A percentile compares a stretch with the other conserved stretches of the same genome.
Evolutionary conservation across 495 filamentous ascomycete genomes (phyloP).

Genomic region (Aspergillus sclerotiicarbonarius): DNA sequence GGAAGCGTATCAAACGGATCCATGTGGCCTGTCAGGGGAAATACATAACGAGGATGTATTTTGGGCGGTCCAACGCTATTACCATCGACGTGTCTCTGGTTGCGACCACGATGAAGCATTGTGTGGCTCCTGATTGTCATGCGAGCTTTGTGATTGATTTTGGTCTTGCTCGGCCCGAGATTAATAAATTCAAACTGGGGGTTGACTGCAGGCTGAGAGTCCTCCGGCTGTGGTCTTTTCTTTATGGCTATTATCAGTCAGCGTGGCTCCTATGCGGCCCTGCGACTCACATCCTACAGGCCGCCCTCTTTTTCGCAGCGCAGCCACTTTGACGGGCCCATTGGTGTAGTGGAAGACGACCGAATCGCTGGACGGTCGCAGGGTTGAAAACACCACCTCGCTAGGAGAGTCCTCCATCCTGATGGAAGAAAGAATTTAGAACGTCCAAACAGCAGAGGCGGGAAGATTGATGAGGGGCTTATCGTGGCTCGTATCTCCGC

Average conservation of each 20-base stretch:
- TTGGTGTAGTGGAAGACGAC: neutral
- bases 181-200: neutral
- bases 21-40: neutral
- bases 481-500: neutral
- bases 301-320: neutral
- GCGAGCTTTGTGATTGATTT: neutral
- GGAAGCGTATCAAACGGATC: conserved; percentile 8
- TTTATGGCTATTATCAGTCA: neutral
- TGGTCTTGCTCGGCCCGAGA: neutral
- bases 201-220: neutral
- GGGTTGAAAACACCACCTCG: neutral
- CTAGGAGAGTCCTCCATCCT: neutral
- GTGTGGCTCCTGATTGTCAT: neutral
- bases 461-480: neutral
- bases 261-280: too few species aligned
- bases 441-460: neutral
- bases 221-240: neutral
- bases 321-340: neutral
- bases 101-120: neutral
- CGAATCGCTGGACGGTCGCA: neutral
- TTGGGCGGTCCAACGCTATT: neutral
- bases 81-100: neutral
- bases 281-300: neutral
- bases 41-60: neutral
- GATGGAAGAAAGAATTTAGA: neutral